Evolutionary conservation across 2,329 filamentous ascomycete genomes (phyloP), one percentile per base, ranked within the genome.

Genomic region (Ascochyta fabae): DNA sequence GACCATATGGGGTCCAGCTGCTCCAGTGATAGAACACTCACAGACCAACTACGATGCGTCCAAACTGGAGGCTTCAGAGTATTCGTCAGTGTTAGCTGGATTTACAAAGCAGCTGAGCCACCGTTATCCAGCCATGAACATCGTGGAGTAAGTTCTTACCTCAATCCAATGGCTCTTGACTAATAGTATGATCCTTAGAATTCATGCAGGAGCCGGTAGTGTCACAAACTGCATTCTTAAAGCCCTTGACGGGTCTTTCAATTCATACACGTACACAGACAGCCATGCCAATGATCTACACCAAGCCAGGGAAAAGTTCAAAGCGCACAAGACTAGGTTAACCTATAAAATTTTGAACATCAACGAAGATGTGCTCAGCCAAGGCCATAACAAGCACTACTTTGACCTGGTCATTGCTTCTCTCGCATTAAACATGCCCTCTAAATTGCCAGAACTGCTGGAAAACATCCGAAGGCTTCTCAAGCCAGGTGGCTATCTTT

Each of bases 401-500:
- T 70, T 54, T 34, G 68, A 70, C 26, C 3, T 70, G 3, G 41
- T 71, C 16, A 19, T 70, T 35, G 61, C 59, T 2, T 55, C 43
- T 22, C 47, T 52, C 6, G 63, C 66, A 2, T 38, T 68, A 0
- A 64, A 67, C 23, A 62, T 62, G 0, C 62, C 58, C 0, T 22
- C 29, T 3, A 29, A 48, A 6, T 34, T 69, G 2, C 43, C 56
- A 8, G 10, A 49, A 12, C 57, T 62, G 0, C 12, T 69, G 27
- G 7, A n/a, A 1, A 58, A 67, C 29, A 36, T 55, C 0, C 53
- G 64, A 5, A 36, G 34, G 6, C 44, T 73, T 1, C 56, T 72
- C 0, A 64, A 56, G 19, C 78, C 80, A 0, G 79, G 77, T 1
- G 81, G 81, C 0, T 75, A 78, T 23, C 27, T 83, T 59, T 71